phyloP scores from a whole-genome alignment of 2,329 filamentous ascomycete species.

The Pseudocercospora macadamiae region DNA sequence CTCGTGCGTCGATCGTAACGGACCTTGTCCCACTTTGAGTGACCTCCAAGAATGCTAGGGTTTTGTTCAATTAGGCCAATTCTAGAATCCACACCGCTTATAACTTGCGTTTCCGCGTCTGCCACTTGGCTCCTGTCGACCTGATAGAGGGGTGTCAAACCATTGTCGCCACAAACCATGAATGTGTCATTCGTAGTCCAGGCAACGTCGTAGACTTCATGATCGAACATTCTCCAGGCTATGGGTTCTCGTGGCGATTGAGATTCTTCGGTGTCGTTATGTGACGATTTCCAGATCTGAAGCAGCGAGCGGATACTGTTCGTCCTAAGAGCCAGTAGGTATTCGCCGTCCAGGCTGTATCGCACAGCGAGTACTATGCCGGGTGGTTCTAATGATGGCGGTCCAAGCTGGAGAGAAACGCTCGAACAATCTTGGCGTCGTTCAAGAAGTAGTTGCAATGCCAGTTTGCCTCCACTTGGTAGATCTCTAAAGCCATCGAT shows the following conservation, averaged over 20 bases:
- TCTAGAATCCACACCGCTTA: conserved; percentile 19
- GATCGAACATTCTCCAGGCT: conserved; percentile 46
- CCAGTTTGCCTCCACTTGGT: conserved; percentile 24
- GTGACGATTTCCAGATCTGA: conserved; percentile 33
- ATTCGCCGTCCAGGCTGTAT: conserved; percentile 36
- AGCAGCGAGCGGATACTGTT: conserved; percentile 37
- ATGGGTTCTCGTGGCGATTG: conserved; percentile 39
- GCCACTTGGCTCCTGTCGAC: conserved; percentile 22
- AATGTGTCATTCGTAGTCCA: conserved; percentile 50
- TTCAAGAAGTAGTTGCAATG: conserved; percentile 33
- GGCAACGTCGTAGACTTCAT: conserved; percentile 46
- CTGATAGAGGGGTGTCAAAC: conserved; percentile 27
- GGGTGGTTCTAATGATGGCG: conserved; percentile 31
- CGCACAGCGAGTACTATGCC: conserved; percentile 35
- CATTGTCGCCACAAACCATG: conserved; percentile 47
- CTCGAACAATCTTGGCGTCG: conserved; percentile 28
- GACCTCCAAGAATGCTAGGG: conserved; percentile 18
- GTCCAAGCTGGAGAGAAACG: conserved; percentile 24
- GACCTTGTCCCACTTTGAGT: conserved; percentile 34
- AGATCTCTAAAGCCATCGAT: conserved; percentile 28
- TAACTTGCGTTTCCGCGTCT: conserved; percentile 7
- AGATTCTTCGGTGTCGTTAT: conserved; percentile 10
- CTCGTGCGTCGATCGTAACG: conserved; percentile 40
- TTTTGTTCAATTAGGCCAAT: conserved; percentile 24
- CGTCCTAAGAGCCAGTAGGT: conserved; percentile 35